Evolutionary conservation across 441 rosid species (phyloP).

Genomic region (Gossypium gossypioides): DNA sequence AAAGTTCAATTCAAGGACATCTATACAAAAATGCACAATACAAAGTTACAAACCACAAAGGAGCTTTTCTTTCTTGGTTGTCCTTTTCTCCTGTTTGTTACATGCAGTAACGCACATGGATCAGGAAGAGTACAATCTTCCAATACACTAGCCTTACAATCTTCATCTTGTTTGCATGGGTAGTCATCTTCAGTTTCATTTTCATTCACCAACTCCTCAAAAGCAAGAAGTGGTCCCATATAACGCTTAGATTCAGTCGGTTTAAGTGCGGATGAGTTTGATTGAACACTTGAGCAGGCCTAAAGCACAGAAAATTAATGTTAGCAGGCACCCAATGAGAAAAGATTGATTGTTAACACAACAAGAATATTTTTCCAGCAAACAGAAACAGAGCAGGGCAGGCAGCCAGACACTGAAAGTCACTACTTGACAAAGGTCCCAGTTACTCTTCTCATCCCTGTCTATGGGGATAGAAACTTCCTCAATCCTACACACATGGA

Average conservation of each 20-base stretch:
- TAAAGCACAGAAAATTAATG: conserved; percentile 21
- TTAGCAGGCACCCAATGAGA: conserved; percentile 4
- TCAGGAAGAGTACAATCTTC: conserved; percentile 53
- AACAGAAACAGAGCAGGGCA: neutral
- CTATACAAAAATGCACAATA: conserved; percentile 20
- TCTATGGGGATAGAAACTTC: neutral
- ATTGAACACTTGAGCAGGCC: conserved; percentile 37
- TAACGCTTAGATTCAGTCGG: conserved; percentile 34
- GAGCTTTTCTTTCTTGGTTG: conserved; percentile 42
- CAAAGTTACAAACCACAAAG: conserved; percentile 62
- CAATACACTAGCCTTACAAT: conserved; percentile 16
- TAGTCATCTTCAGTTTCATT: conserved; percentile 24
- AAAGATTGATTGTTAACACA: neutral
- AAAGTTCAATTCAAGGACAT: conserved; percentile 14
- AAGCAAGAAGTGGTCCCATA: conserved; percentile 62
- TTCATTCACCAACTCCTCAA: conserved; percentile 50
- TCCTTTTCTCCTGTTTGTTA: conserved; percentile 74
- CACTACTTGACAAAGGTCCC: neutral
- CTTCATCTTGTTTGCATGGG: conserved; percentile 34
- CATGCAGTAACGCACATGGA: conserved; percentile 62
- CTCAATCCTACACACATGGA: neutral
- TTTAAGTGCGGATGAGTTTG: conserved; percentile 41
- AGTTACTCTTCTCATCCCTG: neutral
- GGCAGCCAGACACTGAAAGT: neutral
- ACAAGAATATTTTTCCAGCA: neutral